phyloP scores from a whole-genome alignment of 176 grass and related monocot species.

The Puccinellia tenuiflora region DNA sequence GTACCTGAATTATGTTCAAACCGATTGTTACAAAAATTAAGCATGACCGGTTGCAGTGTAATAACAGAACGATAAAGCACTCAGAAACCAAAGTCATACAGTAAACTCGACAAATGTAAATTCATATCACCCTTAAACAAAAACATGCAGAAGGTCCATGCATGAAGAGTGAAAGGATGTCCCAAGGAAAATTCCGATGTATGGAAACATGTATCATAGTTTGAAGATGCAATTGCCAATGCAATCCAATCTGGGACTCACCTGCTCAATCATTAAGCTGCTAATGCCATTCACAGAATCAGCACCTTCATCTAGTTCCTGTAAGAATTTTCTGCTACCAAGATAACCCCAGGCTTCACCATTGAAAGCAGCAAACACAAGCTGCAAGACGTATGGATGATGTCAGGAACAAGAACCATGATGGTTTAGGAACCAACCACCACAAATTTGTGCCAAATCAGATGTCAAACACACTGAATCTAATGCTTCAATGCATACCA shows the following conservation, averaged over 20 bases:
- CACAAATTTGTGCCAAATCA: not conserved
- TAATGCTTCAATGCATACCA: conserved; percentile 9
- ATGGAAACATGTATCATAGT: not conserved
- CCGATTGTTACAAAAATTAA: not conserved
- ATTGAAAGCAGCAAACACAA: conserved; percentile 81
- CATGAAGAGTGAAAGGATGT: not conserved
- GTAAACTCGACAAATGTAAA: conserved; percentile 10
- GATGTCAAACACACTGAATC: conserved; percentile 10
- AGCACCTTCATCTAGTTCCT: conserved; percentile 63
- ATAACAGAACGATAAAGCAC: not conserved
- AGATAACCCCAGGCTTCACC: conserved; percentile 99
- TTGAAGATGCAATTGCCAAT: not conserved
- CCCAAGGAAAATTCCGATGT: not conserved
- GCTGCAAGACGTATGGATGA: conserved; percentile 36
- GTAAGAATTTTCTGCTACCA: conserved; percentile 87
- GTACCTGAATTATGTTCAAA: conserved; percentile 45
- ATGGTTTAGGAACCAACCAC: conserved; percentile 18
- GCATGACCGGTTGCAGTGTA: not conserved
- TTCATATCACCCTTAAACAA: not conserved
- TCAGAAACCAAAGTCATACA: not conserved
- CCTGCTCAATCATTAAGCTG: conserved; percentile 79
- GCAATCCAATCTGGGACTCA: conserved; percentile 19
- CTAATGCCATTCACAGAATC: conserved; percentile 75
- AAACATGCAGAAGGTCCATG: conserved; percentile 12
- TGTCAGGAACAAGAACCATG: conserved; percentile 16